Base-by-base conservation (phyloP, 805 yeast genomes). In the Wickerhamiella australiensis region DNA sequence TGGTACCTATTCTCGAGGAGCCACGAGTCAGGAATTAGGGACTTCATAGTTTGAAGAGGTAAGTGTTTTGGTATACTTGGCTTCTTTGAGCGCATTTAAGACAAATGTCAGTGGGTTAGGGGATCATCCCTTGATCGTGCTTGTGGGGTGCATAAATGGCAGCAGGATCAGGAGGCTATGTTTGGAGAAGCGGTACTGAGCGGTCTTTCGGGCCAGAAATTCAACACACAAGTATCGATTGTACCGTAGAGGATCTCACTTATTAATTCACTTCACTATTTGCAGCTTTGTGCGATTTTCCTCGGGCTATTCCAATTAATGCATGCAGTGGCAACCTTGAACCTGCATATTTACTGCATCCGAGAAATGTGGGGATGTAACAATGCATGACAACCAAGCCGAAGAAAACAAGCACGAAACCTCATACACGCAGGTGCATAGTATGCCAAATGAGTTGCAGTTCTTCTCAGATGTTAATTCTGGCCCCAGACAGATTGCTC, bases 1-100 rank as follows among this genome's bases (percentile, higher is more conserved):
- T 27, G 26, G 46, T 42, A 36, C 18, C 36, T 31, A 12, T 45
- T 36, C 41, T 45, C 47, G 2, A 45, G 35, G 9, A 45, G 47
- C 47, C 29, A 35, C 4, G 41, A 35, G 4, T 45, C 47, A 13
- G 47, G 47, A 7, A 45, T 33, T 5, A 45, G 20, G 23, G 20
- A 25, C 23, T 20, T 21, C 22, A 22, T 23, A 4, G 38, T 15
- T 11, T 15, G 20, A 33, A 15, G 18, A 21, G 23, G 8, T 13
- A 27, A 17, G 25, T 2, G 22, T n/a, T n/a, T n/a, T n/a, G n/a
- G n/a, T n/a, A n/a, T n/a, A n/a, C n/a, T n/a, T n/a, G n/a, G n/a
- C n/a, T n/a, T n/a, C n/a, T 13, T 17, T 11, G 9, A 3, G 21
- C 12, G 27, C 9, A 6, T n/a, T 13, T 26, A 13, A 17, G 27